phyloP scores from a whole-genome alignment of 371 early-diverging fungal species.

The Mortierella sp. region DNA sequence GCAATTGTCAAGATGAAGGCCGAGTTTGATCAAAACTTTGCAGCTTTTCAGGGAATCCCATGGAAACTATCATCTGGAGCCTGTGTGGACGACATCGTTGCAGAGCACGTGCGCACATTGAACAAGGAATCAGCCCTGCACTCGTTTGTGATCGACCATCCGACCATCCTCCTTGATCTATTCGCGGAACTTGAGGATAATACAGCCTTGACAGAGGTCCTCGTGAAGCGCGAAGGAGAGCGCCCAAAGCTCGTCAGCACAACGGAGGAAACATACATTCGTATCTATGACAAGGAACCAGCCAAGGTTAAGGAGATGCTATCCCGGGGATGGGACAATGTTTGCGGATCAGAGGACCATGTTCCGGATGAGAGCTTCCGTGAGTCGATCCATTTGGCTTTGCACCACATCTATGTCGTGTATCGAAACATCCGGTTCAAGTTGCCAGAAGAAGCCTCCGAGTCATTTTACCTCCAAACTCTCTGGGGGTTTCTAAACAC shows the following conservation, averaged over 20 bases:
- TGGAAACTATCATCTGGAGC: conserved; percentile 5
- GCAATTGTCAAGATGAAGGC: neutral
- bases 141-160: conserved; percentile 1
- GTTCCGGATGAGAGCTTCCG: too few relatives aligned
- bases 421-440: conserved; percentile 8
- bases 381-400: neutral
- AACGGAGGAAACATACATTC: neutral
- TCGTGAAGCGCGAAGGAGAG: neutral
- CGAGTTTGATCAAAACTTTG: neutral
- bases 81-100: neutral
- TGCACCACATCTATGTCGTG: conserved; percentile 10
- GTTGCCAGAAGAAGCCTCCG: conserved; percentile 3
- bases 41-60: neutral
- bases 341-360: too few relatives aligned
- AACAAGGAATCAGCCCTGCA: conserved; percentile 3
- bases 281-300: neutral
- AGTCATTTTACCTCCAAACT: conserved; percentile 1
- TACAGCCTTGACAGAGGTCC: neutral
- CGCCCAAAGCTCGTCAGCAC: neutral
- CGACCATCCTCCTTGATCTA: neutral
- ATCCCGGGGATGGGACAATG: too few relatives aligned
- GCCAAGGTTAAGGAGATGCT: too few relatives aligned
- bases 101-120: conserved; percentile 1
- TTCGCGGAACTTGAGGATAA: neutral
- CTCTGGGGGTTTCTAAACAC: conserved; percentile 3